Percentiles rank a stretch among this genome's conserved stretches.
phyloP scores from a whole-genome alignment of 768 basidiomycete genomes.

The Nidularia sp. region DNA sequence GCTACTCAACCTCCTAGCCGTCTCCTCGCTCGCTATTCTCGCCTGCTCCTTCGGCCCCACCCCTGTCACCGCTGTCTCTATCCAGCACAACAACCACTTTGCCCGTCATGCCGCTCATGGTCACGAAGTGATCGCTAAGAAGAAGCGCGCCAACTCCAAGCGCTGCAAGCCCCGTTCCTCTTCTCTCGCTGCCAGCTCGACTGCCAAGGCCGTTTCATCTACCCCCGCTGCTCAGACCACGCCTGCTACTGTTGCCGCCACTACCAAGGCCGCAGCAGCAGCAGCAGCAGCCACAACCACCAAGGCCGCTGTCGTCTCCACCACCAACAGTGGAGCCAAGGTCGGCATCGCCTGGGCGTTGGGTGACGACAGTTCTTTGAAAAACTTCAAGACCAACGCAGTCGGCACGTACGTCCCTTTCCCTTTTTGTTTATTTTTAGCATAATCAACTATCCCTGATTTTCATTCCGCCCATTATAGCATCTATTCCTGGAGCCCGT shows the following conservation, averaged over 20 bases:
- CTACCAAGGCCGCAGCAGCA: constrained; percentile 3
- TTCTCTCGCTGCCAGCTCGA: constrained; percentile 14
- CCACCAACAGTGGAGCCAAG: constrained; percentile 30
- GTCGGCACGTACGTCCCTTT: constrained; percentile 34
- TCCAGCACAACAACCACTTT: constrained; percentile 28
- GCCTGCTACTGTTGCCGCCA: not conserved
- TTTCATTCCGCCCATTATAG: constrained; percentile 16
- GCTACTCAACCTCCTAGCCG: constrained; percentile 53
- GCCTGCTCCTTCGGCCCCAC: constrained; percentile 41
- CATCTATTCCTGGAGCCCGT: constrained; percentile 68
- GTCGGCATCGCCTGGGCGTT: constrained; percentile 71
- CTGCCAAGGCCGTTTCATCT: constrained; percentile 11
- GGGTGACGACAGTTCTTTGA: constrained; percentile 43
- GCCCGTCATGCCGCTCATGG: constrained; percentile 40
- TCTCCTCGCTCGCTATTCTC: constrained; percentile 56
- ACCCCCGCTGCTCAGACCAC: constrained; percentile 10
- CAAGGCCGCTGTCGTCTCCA: not conserved
- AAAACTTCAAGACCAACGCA: constrained; percentile 42
- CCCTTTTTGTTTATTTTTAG: not conserved
- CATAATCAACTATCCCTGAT: not conserved
- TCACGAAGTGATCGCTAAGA: constrained; percentile 45
- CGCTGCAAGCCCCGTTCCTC: constrained; percentile 57
- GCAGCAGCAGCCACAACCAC: constrained; percentile 3
- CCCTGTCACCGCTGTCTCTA: constrained; percentile 50
- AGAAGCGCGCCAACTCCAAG: constrained; percentile 40